These are phyloP conservation scores for Xenoacremonium recifei DNA, from an alignment of 2,329 filamentous ascomycete genomes.

Conservation along the genomic window DNA sequence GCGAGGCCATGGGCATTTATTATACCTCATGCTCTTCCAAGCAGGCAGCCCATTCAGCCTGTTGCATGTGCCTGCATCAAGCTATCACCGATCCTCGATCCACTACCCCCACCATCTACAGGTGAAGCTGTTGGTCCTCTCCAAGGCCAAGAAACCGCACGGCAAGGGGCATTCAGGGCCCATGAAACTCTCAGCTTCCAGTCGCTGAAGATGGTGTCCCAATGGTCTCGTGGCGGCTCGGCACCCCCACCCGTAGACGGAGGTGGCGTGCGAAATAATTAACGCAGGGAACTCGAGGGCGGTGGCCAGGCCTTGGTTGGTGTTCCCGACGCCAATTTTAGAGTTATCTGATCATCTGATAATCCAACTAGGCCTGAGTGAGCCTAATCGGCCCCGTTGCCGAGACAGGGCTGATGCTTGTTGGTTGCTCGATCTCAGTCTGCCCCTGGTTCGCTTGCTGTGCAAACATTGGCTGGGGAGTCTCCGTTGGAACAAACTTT, in stretches of 20 bases:
- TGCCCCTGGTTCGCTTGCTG: too few species aligned
- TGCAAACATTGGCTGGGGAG: too few species aligned
- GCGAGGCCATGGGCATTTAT: background rate
- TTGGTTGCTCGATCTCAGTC: too few species aligned
- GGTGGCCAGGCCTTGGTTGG: background rate
- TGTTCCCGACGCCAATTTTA: slow-evolving; percentile 3
- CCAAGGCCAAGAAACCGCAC: too few species aligned
- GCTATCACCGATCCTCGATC: background rate
- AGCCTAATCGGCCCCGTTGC: too few species aligned
- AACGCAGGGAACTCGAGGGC: background rate
- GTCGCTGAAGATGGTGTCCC: background rate
- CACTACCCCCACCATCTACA: background rate
- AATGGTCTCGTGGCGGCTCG: background rate
- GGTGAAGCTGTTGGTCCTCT: background rate
- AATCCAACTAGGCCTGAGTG: background rate
- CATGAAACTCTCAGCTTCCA: background rate
- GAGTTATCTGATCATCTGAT: slow-evolving; percentile 16
- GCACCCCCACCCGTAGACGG: background rate
- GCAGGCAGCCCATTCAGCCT: background rate
- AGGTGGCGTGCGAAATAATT: slow-evolving; percentile 6
- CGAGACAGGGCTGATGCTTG: too few species aligned
- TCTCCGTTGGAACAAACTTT: too few species aligned
- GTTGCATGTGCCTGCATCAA: too few species aligned
- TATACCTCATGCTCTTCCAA: background rate
- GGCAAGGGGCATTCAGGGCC: too few species aligned